Evolutionary conservation across 1,139 yeast genomes (phyloP), one percentile per base, ranked within the genome.

Genomic region (Protomyces lactucae-debilis): DNA sequence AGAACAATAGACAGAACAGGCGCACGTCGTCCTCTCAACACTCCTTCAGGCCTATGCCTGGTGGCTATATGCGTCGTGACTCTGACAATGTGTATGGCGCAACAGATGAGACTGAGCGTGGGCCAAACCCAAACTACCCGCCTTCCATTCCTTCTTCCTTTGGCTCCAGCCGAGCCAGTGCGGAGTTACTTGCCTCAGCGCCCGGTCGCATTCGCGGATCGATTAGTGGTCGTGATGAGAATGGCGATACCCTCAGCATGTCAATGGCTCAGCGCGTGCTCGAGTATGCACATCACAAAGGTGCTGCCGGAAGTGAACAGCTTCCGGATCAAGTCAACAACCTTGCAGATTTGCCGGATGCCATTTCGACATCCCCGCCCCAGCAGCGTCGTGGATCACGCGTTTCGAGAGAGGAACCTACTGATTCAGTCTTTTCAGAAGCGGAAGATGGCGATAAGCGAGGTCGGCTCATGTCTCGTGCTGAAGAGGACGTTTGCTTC

Each of bases 401-500:
- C 23, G n/a, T n/a, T 14, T 16, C 25, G 3, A n/a, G 48, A n/a
- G 48, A 43, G 10, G 56, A 36, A 9, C 18, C 21, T 18, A 32
- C 52, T 21, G 64, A 60, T 32, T 46, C 59, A n/a, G 40, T 43
- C 10, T 57, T 35, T n/a, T 56, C 61, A 21, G 53, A 45, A 6
- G 56, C 32, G 2, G 60, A 48, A 23, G 56, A 57, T 12, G 52
- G 51, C 3, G 55, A 55, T 35, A 40, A 25, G 37, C 63, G 60
- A 3, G 53, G 61, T 12, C 52, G 63, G 5, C 45, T 59, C 21
- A 21, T 52, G 45, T 59, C 63, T 8, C 48, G 57, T 54, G 67
- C 65, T 1, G 65, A 65, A 45, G 67, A 61, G 28, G 67, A 65
- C 53, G 67, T 65, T 23, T 65, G 67, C 32, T 65, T 65, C 39